Conservation (phyloP, 2,329 filamentous ascomycete species). For the Fusarium napiforme region DNA sequence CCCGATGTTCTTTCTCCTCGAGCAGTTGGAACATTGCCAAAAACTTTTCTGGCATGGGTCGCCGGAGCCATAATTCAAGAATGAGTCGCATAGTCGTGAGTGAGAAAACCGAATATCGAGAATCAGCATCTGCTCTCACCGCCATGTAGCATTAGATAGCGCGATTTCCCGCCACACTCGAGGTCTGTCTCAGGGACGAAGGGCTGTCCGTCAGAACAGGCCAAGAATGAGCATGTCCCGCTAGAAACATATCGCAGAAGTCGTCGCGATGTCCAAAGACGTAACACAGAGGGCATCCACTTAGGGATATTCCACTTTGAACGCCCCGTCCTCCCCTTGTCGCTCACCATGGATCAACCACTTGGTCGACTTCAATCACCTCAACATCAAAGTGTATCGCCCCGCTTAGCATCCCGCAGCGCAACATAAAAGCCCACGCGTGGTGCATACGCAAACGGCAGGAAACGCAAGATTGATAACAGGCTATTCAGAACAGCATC, state of each 20-base stretch:
- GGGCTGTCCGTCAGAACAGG: neutral
- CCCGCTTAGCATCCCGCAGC: conserved; percentile 6
- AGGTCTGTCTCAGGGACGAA: conserved; percentile 25
- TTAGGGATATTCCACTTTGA: conserved; percentile 6
- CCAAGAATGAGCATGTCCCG: conserved; percentile 17
- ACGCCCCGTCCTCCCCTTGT: conserved; percentile 15
- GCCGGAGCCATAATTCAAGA: neutral
- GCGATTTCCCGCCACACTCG: conserved; percentile 25
- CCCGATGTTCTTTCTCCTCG: neutral
- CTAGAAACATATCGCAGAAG: conserved; percentile 12
- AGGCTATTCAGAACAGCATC: neutral
- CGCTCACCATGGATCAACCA: conserved; percentile 15
- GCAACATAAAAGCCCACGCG: conserved; percentile 1
- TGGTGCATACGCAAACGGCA: neutral
- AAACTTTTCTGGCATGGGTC: neutral
- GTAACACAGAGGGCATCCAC: conserved; percentile 17
- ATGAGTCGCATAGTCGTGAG: neutral
- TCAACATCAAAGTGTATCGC: conserved; percentile 5
- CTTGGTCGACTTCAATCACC: conserved; percentile 27
- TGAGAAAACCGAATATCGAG: neutral
- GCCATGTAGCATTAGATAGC: conserved; percentile 12
- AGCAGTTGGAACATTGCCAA: conserved; percentile 1
- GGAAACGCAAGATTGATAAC: conserved; percentile 1
- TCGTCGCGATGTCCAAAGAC: conserved; percentile 10
- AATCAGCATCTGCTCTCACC: conserved; percentile 26